phyloP scores from a whole-genome alignment of 2,329 filamentous ascomycete genomes.

The Colletotrichum sidae region DNA sequence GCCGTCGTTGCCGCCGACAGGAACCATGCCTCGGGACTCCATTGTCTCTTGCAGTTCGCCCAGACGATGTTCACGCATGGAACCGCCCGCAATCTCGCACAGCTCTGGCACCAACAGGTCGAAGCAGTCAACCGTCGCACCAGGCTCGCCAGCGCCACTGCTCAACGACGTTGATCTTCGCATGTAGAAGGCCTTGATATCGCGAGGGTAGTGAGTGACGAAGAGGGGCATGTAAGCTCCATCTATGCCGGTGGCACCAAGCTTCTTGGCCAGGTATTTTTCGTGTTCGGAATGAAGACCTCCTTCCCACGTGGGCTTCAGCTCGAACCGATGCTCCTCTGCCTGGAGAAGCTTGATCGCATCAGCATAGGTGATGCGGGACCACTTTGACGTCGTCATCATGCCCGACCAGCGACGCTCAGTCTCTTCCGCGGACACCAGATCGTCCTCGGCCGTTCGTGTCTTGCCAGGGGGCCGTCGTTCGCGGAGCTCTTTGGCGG shows the following conservation, averaged over 20 bases:
- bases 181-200: conserved; percentile 90
- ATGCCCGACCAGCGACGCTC: conserved; percentile 79
- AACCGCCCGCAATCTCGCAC: conserved; percentile 89
- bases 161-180: conserved; percentile 47
- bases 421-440: conserved; percentile 63
- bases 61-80: conserved; percentile 86
- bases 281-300: conserved; percentile 94
- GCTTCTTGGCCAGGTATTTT: conserved; percentile 79
- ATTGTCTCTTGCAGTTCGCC: conserved; percentile 76
- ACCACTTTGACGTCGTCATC: conserved; percentile 69
- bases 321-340: conserved; percentile 72
- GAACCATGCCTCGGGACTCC: conserved; percentile 72
- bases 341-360: conserved; percentile 77
- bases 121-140: conserved; percentile 84
- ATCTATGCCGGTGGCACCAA: conserved; percentile 64
- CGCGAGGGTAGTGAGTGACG: conserved; percentile 90
- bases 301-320: conserved; percentile 75
- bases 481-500: conserved; percentile 57
- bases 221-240: conserved; percentile 77
- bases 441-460: conserved; percentile 46
- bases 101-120: conserved; percentile 88
- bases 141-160: conserved; percentile 30
- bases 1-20: conserved; percentile 42
- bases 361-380: conserved; percentile 83
- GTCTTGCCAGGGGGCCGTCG: conserved; percentile 34